Evolutionary conservation across 1,139 yeast species (phyloP), one percentile per base, ranked within the genome.

Genomic region (Tardiomyces digboiensis): DNA sequence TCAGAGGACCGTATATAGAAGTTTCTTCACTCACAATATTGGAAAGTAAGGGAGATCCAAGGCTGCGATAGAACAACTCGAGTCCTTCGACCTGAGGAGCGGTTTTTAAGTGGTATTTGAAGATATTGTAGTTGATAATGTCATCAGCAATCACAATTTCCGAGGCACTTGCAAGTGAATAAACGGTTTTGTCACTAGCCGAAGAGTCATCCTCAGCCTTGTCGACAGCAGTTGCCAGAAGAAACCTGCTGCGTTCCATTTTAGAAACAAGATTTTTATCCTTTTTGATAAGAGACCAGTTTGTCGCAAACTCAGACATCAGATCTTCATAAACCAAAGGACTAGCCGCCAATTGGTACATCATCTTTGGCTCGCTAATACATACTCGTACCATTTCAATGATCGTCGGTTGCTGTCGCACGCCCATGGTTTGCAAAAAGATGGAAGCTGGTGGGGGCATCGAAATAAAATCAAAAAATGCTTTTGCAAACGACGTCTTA

Each of bases 91-190:
- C 58, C 42, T 64, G 69, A 2, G 72, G 72, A 3, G 68, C 68
- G 2, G 64, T 53, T 36, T 57, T 46, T n/a, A 67, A 44, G 13
- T 56, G 51, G 21, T 53, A 43, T 40, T 60, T 62, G 52, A 67
- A 67, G 42, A 59, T 51, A 45, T 64, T 62, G 54, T 56, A 66
- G 12, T 57, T 51, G 16, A 64, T 57, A n/a, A 68, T 63, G 43
- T 67, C 67, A 44, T 67, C 71, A 13, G 64, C 65, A 42, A 67
- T 54, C n/a, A 63, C 61, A 21, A 66, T 51, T 19, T 64, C 60
- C 1, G 50, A 38, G 0, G 66, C 62, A 1, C 51, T 36, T 4
- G 58, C 59, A 14, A 65, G 55, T 14, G 55, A 45, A 1, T 49
- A 47, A n/a, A 47, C 42, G 13, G 53, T 45, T 2, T 42, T 22